These are phyloP conservation scores for Cyclaneusma minus DNA, from an alignment of 2,329 filamentous ascomycete species.

Conservation along the genomic window DNA sequence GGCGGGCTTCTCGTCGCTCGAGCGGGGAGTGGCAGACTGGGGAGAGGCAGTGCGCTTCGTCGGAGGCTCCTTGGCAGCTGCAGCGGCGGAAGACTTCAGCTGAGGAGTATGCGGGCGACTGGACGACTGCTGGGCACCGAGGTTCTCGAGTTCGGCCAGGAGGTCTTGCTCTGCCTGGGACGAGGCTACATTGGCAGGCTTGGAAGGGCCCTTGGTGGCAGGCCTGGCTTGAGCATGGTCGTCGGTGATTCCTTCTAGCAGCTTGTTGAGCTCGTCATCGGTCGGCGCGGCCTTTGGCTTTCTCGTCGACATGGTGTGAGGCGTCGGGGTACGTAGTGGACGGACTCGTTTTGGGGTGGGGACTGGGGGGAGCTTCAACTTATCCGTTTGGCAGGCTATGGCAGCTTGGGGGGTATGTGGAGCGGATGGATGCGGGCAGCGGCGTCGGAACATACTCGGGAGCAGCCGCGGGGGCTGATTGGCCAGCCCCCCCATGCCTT, in stretches of 20 bases:
- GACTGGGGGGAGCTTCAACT: conserved; percentile 8
- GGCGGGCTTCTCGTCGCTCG: conserved; percentile 47
- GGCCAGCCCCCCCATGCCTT: conserved; percentile 2
- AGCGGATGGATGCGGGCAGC: not conserved
- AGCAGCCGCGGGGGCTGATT: conserved; percentile 5
- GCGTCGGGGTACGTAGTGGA: conserved; percentile 1
- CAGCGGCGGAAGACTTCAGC: conserved; percentile 34
- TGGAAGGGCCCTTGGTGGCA: conserved; percentile 30
- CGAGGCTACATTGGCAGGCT: conserved; percentile 22
- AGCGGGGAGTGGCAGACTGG: conserved; percentile 32
- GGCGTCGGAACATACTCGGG: not conserved
- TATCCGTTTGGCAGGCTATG: not conserved
- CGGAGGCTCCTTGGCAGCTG: conserved; percentile 21
- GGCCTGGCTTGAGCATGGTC: conserved; percentile 31
- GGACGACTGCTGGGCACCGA: conserved; percentile 52
- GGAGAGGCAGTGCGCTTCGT: conserved; percentile 35
- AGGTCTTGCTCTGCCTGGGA: conserved; percentile 46
- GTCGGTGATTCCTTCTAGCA: conserved; percentile 46
- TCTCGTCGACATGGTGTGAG: conserved; percentile 38
- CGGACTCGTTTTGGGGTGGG: not conserved
- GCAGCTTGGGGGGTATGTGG: conserved; percentile 1
- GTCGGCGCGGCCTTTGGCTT: conserved; percentile 38
- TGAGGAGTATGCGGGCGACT: conserved; percentile 75
- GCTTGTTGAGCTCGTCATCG: conserved; percentile 48
- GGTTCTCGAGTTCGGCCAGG: conserved; percentile 70